Evolutionary conservation across 2,329 filamentous ascomycete genomes (phyloP), one percentile per base, ranked within the genome.

Genomic region (Colletotrichum horii): DNA sequence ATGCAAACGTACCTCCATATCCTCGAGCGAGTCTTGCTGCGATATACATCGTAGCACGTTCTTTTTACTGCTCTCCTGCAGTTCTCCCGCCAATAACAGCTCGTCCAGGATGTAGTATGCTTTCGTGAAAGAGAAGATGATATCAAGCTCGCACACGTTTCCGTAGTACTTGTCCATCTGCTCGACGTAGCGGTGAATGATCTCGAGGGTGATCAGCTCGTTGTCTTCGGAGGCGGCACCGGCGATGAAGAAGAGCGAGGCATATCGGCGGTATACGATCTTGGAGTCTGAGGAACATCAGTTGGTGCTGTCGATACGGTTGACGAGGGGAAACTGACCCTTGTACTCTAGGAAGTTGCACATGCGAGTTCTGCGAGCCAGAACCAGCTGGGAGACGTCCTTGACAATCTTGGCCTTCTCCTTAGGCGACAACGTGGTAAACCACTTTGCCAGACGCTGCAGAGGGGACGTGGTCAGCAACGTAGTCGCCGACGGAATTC

Each of bases 131-230:
- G 98, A 98, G 91, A 99, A 99, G 85, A 99, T 99, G 87, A 98
- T 98, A 85, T 98, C 96, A 78, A 99, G 92, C 88, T 99, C 97
- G 93, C 97, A 99, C 76, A 99, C 97, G 85, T 99, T 99, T 85
- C 97, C 97, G 86, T 98, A 99, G 89, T 99, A 99, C 86, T 99
- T 99, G 90, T 99, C 97, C 97, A 99, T 99, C 88, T 99, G 97
- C 87, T 99, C 97, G 83, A 99, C 97, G 85, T 99, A 99, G 87
- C 97, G 95, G 86, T 99, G 97, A 82, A 99, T 97, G 83, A 99
- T 96, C 86, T 99, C 97, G 83, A 99, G 95, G 28, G 95, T 98
- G 84, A 98, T 98, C 83, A 99, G 89, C 84, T 99, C 97, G 87
- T 99, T 99, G 87, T 99, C 97, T 78, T 95, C 96, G n/a, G 96